A percentile compares a stretch with the other conserved stretches of the same genome.
phyloP scores from a whole-genome alignment of 2,329 filamentous ascomycete species.

The Ramichloridium luteum region DNA sequence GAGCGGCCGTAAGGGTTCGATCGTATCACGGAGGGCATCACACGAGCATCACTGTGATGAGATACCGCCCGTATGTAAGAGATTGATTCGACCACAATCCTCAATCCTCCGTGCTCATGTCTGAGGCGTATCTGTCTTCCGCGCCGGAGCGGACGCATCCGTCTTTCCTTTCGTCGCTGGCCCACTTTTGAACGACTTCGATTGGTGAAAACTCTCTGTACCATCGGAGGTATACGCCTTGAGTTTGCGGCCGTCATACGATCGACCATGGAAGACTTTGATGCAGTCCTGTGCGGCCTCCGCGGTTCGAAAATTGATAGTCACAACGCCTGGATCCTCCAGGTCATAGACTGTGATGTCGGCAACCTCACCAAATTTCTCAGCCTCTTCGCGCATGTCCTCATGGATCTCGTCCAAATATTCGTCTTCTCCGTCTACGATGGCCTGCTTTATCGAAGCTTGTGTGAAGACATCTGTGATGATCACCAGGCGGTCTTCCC shows the following conservation, averaged over 20 bases:
- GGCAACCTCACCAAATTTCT: slow-evolving; percentile 74
- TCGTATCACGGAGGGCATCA: too few species aligned
- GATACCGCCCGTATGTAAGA: too few species aligned
- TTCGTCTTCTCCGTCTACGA: slow-evolving; percentile 67
- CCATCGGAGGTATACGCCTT: slow-evolving; percentile 44
- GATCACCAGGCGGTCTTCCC: slow-evolving; percentile 63
- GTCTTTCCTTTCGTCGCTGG: too few species aligned
- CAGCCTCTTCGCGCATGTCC: slow-evolving; percentile 82
- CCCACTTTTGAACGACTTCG: too few species aligned
- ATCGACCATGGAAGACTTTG: slow-evolving; percentile 59
- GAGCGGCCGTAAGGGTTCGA: too few species aligned
- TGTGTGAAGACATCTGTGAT: slow-evolving; percentile 85
- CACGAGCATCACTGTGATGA: too few species aligned
- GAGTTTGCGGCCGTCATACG: slow-evolving; percentile 60
- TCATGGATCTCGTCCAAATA: slow-evolving; percentile 85
- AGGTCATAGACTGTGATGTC: slow-evolving; percentile 85
- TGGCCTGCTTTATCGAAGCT: background rate
- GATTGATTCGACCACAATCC: too few species aligned
- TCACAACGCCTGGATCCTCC: slow-evolving; percentile 73
- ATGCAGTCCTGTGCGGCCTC: slow-evolving; percentile 64
- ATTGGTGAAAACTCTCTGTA: slow-evolving; percentile 50
- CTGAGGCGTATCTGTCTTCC: too few species aligned
- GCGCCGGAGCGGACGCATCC: too few species aligned
- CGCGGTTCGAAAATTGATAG: slow-evolving; percentile 64
- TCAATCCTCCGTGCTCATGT: too few species aligned